Base-by-base conservation (phyloP, 176 grass and related monocot genomes). In the Poa annua region DNA sequence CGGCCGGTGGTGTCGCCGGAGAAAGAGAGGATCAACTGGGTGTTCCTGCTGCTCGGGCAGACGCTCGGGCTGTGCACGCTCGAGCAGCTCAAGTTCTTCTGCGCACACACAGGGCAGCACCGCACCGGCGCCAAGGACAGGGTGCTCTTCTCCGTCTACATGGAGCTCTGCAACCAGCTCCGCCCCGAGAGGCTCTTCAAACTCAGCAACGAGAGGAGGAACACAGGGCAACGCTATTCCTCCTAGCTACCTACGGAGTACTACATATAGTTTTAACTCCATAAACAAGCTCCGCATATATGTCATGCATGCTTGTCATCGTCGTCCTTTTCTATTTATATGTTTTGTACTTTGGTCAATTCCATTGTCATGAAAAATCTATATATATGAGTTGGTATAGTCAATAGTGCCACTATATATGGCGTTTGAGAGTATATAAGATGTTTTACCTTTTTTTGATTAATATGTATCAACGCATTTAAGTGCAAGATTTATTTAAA, bases 11-110 rank as follows among this genome's bases (percentile, higher is more conserved):
- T 97, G 32, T 8, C 94, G 5, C 3, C 69, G 0, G 84, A 94
- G 1, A 92, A 92, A 22, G 67, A 79, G 7, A 10, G 34, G 5
- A 92, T 97, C 57, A 97, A 94, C 12, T 97, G 94, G 94, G 2
- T 97, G 2, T 97, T 97, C 11, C 5, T 97, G 71, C 36, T 97
- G 45, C 87, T 94, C 0, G 77, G 79, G 0, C 80, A 97, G 75
- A 88, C 33, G 35, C 22, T 97, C 0, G 94, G 91, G 3, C 22
- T 77, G 0, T 92, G 91, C 83, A 92, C 83, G 0, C 22, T 97
- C 2, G 87, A 90, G 0, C 94, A 97, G 55, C 91, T 97, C 10
- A 92, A 97, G 24, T 39, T 86, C 52, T 92, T 97, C 3, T 97
- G 89, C 11, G 84, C 52, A 0, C 21, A 63, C 26, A 94, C 73